Percentiles rank a stretch among this genome's conserved stretches.
phyloP scores from a whole-genome alignment of 139 green algal genomes.

The Chlamydomonas eustigma region DNA sequence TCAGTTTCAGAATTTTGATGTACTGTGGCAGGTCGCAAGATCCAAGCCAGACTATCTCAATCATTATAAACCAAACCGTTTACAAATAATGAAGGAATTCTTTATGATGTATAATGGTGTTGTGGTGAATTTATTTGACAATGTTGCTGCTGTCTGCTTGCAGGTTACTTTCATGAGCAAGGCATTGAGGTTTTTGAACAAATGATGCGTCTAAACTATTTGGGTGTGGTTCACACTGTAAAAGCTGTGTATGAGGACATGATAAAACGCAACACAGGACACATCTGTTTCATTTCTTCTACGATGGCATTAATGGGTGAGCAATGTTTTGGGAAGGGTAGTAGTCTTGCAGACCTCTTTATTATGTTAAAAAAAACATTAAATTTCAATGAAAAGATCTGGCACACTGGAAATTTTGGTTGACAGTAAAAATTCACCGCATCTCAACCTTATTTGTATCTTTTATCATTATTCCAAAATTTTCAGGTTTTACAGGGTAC shows the following conservation, averaged over 20 bases:
- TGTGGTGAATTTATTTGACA: no score
- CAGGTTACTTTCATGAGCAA: conserved; percentile 71
- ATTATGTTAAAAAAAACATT: not conserved
- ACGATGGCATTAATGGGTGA: conserved; percentile 50
- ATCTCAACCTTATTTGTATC: not conserved
- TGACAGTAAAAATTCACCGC: not conserved
- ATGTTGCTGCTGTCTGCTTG: not conserved
- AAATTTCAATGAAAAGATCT: not conserved
- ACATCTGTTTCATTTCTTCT: conserved; percentile 61
- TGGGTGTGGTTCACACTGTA: conserved; percentile 58
- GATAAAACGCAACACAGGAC: conserved; percentile 54
- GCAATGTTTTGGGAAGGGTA: not conserved
- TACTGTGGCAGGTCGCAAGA: no score
- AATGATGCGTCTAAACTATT: conserved; percentile 79
- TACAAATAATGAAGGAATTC: no score
- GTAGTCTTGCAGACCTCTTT: not conserved
- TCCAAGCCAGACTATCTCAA: no score
- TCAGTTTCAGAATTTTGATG: no score
- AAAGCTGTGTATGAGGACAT: conserved; percentile 64
- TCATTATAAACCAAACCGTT: no score
- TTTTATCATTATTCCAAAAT: not conserved
- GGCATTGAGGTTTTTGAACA: conserved; percentile 37
- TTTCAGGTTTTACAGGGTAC: conserved; percentile 62
- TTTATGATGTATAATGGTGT: no score
- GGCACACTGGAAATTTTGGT: no score